Evolutionary conservation across 2,329 filamentous ascomycete genomes (phyloP), one percentile per base, ranked within the genome.

Genomic region (Ceratocystis papillata): DNA sequence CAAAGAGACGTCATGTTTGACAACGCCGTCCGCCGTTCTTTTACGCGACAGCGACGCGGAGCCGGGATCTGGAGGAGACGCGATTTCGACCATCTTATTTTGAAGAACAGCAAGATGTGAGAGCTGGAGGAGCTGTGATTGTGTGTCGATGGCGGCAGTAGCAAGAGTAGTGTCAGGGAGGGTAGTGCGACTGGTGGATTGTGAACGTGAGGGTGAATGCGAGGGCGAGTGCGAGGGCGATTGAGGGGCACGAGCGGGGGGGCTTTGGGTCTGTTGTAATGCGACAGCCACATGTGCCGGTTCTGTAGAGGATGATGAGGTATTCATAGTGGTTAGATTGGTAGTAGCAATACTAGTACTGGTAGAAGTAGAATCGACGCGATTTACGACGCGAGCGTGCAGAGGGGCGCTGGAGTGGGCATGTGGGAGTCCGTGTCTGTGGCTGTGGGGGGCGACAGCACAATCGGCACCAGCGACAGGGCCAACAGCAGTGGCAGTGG

Each of bases 21-120:
- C 78, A 45, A 82, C 77, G 20, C 87, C 89, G 72, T 87, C 85
- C 48, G 87, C 87, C 69, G 83, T 90, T 71, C 88, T 80, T 76
- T 92, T 92, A 46, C 79, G 78, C 33, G 73, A 71, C 17, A 12
- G 45, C n/a, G 55, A 41, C 62, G 63, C 37, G 55, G 65, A 67
- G 74, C 78, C 59, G 67, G 70, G 48, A 25, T 57, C 55, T 45
- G 64, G 28, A 73, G 77, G 67, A 73, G 71, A 69, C 15, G 53
- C 25, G 53, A 25, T 57, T 62, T 77, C 75, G n/a, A 70, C 72
- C 72, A 80, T 76, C 71, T 77, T 77, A 69, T 79, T 75, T 72
- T 79, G 77, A 41, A 75, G 74, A 62, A 80, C 79, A 41, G 80
- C 80, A 53, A 81, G 74, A 68, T 81, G 77, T 5, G 80, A 81